phyloP scores from a whole-genome alignment of 345 rosid species.

The Raphanus raphanistrum region DNA sequence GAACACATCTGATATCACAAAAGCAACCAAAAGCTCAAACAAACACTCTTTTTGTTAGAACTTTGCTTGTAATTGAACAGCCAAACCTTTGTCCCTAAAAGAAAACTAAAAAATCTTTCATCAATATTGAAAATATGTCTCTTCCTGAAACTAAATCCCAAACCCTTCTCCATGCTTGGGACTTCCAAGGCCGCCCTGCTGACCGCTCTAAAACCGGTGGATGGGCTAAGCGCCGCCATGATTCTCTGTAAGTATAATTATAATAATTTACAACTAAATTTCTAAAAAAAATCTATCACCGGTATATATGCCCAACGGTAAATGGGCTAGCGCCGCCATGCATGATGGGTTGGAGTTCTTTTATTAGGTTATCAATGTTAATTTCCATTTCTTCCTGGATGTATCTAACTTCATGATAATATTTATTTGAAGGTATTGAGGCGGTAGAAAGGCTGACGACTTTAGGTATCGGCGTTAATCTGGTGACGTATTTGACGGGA shows the following conservation, averaged over 20 bases:
- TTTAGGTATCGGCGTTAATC: conserved; percentile 85
- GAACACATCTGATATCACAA: conserved; percentile 21
- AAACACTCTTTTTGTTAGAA: conserved; percentile 19
- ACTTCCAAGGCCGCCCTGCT: conserved; percentile 80
- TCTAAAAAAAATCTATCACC: background rate
- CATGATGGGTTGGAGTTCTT: too few species aligned
- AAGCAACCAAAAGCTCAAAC: conserved; percentile 34
- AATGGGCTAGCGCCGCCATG: too few species aligned
- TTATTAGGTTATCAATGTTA: too few species aligned
- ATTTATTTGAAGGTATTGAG: conserved; percentile 59
- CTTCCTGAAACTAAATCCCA: conserved; percentile 55
- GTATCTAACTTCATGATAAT: background rate
- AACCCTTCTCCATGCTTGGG: conserved; percentile 81
- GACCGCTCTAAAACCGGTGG: conserved; percentile 70
- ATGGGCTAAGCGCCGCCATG: conserved; percentile 90
- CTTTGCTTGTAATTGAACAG: conserved; percentile 7
- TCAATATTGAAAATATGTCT: conserved; percentile 39
- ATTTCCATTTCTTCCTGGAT: background rate
- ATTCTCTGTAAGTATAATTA: conserved; percentile 57
- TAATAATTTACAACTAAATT: background rate
- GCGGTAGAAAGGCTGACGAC: conserved; percentile 90
- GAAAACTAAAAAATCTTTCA: background rate
- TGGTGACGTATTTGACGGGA: conserved; percentile 87
- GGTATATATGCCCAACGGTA: background rate
- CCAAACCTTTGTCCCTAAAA: conserved; percentile 11